Percentiles rank a stretch among this genome's conserved stretches.
Conservation (phyloP, 2,329 filamentous ascomycete genomes). For the Penicillium crustosum region DNA sequence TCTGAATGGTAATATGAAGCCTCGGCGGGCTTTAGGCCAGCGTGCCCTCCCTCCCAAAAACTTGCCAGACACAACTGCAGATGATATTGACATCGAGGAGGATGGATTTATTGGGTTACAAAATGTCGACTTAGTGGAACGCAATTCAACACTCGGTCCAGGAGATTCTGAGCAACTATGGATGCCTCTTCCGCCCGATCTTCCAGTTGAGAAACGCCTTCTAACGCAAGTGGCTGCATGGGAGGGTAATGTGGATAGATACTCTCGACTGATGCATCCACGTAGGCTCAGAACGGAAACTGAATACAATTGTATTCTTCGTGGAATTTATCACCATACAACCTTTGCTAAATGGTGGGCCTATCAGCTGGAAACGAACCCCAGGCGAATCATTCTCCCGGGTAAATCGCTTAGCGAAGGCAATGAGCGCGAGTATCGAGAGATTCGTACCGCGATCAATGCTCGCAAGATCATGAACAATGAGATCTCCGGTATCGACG, state of each 20-base stretch:
- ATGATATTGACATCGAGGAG: slow-evolving; percentile 19
- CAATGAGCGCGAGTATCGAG: slow-evolving; percentile 8
- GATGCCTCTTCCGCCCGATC: slow-evolving; percentile 19
- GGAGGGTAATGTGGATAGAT: slow-evolving; percentile 18
- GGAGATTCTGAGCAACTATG: slow-evolving; percentile 11
- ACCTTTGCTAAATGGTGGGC: slow-evolving; percentile 25
- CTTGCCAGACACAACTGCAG: slow-evolving; percentile 9
- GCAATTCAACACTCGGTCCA: slow-evolving; percentile 9
- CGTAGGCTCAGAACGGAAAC: slow-evolving; percentile 10
- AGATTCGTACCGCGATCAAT: slow-evolving; percentile 18
- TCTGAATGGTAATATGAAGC: slow-evolving; percentile 5
- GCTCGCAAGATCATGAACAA: slow-evolving; percentile 23
- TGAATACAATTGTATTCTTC: slow-evolving; percentile 21
- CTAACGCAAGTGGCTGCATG: slow-evolving; percentile 15
- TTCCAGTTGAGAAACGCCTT: slow-evolving; percentile 15
- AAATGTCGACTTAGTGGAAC: slow-evolving; percentile 1
- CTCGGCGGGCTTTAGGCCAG: slow-evolving; percentile 12
- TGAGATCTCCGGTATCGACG: slow-evolving; percentile 16
- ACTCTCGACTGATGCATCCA: slow-evolving; percentile 16
- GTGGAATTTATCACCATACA: slow-evolving; percentile 24
- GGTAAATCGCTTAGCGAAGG: slow-evolving; percentile 11
- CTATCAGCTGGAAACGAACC: slow-evolving; percentile 15
- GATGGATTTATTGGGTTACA: slow-evolving; percentile 15
- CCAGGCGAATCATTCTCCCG: slow-evolving; percentile 7
- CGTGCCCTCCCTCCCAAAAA: slow-evolving; percentile 7